phyloP scores from a whole-genome alignment of 345 rosid genomes.

The Eucalyptus dawsonii region DNA sequence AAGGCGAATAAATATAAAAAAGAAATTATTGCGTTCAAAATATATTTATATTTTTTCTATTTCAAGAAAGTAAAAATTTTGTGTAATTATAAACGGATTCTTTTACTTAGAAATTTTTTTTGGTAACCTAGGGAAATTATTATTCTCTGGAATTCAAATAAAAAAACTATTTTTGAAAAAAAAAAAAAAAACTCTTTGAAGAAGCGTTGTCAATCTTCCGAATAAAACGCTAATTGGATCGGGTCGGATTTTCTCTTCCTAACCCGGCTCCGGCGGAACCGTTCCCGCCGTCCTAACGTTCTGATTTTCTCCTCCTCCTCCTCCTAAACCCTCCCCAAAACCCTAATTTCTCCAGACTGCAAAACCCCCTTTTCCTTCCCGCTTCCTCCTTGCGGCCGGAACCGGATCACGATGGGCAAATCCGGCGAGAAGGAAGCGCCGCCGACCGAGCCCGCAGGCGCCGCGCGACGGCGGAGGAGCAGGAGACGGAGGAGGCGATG shows the following conservation, averaged over 20 bases:
- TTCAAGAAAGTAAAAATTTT: too few relatives aligned
- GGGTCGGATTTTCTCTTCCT: not conserved
- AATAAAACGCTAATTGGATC: not conserved
- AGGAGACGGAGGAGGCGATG: conserved; percentile 2
- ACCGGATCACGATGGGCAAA: not conserved
- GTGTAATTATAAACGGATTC: too few relatives aligned
- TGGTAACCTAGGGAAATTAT: too few relatives aligned
- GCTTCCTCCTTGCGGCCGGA: not conserved
- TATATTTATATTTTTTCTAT: too few relatives aligned
- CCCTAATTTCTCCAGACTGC: not conserved
- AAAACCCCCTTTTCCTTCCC: not conserved
- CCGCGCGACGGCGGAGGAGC: not conserved
- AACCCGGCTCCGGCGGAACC: not conserved
- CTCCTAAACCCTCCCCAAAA: not conserved
- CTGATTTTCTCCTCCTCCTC: not conserved
- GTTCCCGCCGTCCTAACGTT: not conserved
- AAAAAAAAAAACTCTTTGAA: too few relatives aligned
- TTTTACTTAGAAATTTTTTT: too few relatives aligned
- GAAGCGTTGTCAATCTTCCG: too few relatives aligned
- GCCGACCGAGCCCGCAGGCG: not conserved
- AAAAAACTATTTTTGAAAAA: too few relatives aligned
- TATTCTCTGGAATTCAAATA: too few relatives aligned
- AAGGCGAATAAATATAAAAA: too few relatives aligned
- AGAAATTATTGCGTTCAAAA: too few relatives aligned
- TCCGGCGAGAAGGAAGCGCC: not conserved